Evolutionary conservation across 75 land plant species (phyloP), one percentile per base, ranked within the genome.

Genomic region (Pseudotsuga menziesii): DNA sequence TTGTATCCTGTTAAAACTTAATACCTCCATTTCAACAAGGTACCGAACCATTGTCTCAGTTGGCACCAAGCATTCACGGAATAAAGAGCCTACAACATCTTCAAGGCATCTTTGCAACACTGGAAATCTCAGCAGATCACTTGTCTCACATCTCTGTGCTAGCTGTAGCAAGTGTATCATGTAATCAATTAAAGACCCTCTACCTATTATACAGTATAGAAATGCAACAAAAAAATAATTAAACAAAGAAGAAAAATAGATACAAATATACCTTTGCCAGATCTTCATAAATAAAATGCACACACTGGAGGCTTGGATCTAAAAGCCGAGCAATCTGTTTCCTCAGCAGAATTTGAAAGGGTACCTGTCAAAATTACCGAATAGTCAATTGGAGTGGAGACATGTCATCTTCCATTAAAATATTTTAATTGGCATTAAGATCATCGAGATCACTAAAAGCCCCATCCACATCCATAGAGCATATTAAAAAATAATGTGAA

Each of bases 11-110:
- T 56, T 19, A 58, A 32, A 81, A 96, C 99, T 56, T 19, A 58
- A 32, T 82, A 96, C 99, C 97, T 96, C 99, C 97, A 94, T 96
- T 84, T 92, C 97, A 85, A 96, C 94, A 56, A 96, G 87, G 56
- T 96, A 91, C 35, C 85, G 84, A 57, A 96, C 94, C 93, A 96
- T 96, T 56, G 85, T 89, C 81, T 92, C 93, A 61, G 97, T 85
- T 63, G 94, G 93, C 58, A 84, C 79, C 70, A 96, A 85, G 14
- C 97, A 93, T 63, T 92, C 93, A 32, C 86, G 84, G 71, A 96
- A 83, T 67, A 90, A 94, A 56, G 86, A 89, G 15, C 89, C 87
- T 8, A 90, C 78, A 61, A 94, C 95, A 70, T 96, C 95, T 81
- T 94, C 95, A 85, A 96, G 88, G 56, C 86, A 83, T 75, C 84